A percentile compares a stretch with the other conserved stretches of the same genome.
Evolutionary conservation across 2,329 filamentous ascomycete species (phyloP).

Genomic region (Sporothrix dimorphospora): DNA sequence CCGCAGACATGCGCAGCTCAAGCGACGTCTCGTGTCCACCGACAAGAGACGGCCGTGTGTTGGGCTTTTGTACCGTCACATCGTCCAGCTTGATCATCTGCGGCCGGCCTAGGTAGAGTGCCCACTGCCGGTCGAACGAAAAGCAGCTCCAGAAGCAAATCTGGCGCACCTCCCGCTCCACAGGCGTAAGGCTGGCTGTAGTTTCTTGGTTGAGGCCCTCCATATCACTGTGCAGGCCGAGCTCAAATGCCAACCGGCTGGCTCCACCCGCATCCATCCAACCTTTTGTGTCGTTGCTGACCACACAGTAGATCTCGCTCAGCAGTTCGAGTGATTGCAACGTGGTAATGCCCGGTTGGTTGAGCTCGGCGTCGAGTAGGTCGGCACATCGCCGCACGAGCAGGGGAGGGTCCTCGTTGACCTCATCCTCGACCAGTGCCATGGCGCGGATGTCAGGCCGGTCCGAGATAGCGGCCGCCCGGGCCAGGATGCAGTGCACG

Average conservation of each 20-base stretch:
- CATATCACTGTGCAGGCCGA: slow-evolving; percentile 26
- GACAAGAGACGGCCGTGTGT: not conserved
- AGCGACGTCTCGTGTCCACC: not conserved
- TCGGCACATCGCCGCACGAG: slow-evolving; percentile 12
- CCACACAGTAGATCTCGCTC: slow-evolving; percentile 20
- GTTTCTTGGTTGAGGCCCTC: not conserved
- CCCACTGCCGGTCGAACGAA: slow-evolving; percentile 29
- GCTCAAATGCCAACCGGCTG: slow-evolving; percentile 20
- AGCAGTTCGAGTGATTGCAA: slow-evolving; percentile 27
- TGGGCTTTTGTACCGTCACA: slow-evolving; percentile 10
- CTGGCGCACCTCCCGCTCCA: slow-evolving; percentile 24
- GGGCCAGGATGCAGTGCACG: slow-evolving; percentile 26
- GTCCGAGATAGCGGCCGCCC: slow-evolving; percentile 22
- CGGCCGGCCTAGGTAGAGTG: slow-evolving; percentile 24
- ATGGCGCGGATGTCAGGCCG: slow-evolving; percentile 24
- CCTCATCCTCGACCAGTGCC: slow-evolving; percentile 24
- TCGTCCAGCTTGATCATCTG: slow-evolving; percentile 25
- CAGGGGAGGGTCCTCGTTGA: slow-evolving; percentile 21
- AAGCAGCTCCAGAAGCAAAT: slow-evolving; percentile 29
- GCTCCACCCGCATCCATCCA: slow-evolving; percentile 1
- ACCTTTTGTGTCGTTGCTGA: slow-evolving; percentile 27
- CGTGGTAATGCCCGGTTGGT: slow-evolving; percentile 23
- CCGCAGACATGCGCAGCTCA: slow-evolving; percentile 20
- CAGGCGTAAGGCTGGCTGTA: not conserved
- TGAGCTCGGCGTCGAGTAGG: slow-evolving; percentile 19